Conservation (phyloP, 2,329 filamentous ascomycete genomes). For the Fusarium pseudocircinatum region DNA sequence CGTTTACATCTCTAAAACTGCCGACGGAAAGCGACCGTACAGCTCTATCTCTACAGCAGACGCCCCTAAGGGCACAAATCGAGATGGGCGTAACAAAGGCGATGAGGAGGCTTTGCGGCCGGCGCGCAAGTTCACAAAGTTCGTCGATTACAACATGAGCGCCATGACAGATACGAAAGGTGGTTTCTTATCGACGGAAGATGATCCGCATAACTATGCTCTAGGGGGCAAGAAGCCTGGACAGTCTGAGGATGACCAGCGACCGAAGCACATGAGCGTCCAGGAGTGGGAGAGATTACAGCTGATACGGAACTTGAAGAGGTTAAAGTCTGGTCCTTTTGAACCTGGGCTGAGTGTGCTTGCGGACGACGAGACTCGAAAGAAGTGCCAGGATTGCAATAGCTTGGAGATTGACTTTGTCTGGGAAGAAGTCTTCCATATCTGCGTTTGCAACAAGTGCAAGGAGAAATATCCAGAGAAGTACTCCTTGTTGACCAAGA, state of each 20-base stretch:
- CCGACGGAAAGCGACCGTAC: slow-evolving; percentile 73
- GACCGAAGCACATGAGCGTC: slow-evolving; percentile 87
- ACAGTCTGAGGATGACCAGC: slow-evolving; percentile 59
- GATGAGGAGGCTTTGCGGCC: slow-evolving; percentile 70
- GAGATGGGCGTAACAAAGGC: slow-evolving; percentile 70
- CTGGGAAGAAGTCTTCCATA: slow-evolving; percentile 86
- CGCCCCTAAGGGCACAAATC: slow-evolving; percentile 65
- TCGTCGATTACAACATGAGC: slow-evolving; percentile 97
- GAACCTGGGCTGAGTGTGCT: slow-evolving; percentile 88
- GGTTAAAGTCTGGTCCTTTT: slow-evolving; percentile 81
- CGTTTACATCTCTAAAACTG: slow-evolving; percentile 61
- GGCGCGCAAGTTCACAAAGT: slow-evolving; percentile 89
- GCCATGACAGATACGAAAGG: slow-evolving; percentile 99
- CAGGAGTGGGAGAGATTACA: slow-evolving; percentile 92
- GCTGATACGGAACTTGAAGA: slow-evolving; percentile 75
- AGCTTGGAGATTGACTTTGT: slow-evolving; percentile 92
- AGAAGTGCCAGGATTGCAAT: slow-evolving; percentile 84
- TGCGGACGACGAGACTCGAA: slow-evolving; percentile 69
- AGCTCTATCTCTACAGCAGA: slow-evolving; percentile 65
- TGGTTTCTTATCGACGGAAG: slow-evolving; percentile 88
- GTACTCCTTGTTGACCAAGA: slow-evolving; percentile 96
- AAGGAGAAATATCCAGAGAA: slow-evolving; percentile 92
- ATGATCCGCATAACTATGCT: slow-evolving; percentile 89
- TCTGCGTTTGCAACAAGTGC: slow-evolving; percentile 80
- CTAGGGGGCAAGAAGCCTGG: slow-evolving; percentile 59